These are phyloP conservation scores for Phytophthora fragariaefolia DNA, from an alignment of 352 stramenopile species.

Conservation along the genomic window DNA sequence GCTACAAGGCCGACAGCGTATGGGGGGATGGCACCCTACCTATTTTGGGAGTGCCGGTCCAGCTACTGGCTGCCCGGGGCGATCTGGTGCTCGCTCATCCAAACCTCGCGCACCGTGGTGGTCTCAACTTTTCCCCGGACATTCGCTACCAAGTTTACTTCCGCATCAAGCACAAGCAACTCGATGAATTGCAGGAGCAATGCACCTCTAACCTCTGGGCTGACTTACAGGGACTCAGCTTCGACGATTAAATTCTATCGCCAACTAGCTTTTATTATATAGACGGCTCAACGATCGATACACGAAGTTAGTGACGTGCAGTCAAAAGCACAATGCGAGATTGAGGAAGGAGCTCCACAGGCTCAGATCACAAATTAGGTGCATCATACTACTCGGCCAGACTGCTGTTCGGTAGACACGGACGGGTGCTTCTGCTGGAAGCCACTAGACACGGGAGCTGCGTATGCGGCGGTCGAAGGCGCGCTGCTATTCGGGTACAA, in stretches of 20 bases:
- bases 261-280: constrained; percentile 43
- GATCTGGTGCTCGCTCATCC: constrained; percentile 81
- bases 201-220: constrained; percentile 47
- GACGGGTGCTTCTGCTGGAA: constrained; percentile 31
- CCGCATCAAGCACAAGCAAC: constrained; percentile 75
- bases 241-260: constrained; percentile 30
- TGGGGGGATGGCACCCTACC: constrained; percentile 79
- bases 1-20: constrained; percentile 72
- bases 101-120: constrained; percentile 74
- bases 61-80: constrained; percentile 59
- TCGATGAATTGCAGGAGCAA: constrained; percentile 42
- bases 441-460: constrained; percentile 19
- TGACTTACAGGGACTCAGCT: constrained; percentile 61
- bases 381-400: constrained; percentile 60
- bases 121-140: constrained; percentile 83
- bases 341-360: constrained; percentile 7
- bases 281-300: constrained; percentile 25
- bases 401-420: constrained; percentile 34
- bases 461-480: constrained; percentile 28
- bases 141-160: constrained; percentile 89
- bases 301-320: constrained; percentile 23
- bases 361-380: constrained; percentile 35
- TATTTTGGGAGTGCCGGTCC: constrained; percentile 64
- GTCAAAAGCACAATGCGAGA: constrained; percentile 29
- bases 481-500: constrained; percentile 50